Percentiles rank a stretch among this genome's conserved stretches.
Conservation (phyloP, 139 green algal genomes). For the Chlamydomonas sphaeroides region DNA sequence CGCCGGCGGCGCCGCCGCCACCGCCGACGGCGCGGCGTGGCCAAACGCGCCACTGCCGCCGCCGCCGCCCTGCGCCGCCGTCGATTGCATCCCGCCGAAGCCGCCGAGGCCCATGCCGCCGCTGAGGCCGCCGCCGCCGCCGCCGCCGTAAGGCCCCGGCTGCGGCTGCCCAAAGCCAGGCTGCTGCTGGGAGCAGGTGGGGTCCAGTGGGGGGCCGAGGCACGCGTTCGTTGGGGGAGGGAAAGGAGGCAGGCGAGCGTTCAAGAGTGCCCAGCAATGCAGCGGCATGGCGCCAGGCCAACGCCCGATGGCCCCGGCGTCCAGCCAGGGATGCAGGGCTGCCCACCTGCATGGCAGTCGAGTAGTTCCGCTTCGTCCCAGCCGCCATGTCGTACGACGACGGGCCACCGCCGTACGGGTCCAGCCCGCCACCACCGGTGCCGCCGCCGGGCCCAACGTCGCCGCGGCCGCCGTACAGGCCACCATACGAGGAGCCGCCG, state of each 20-base stretch:
- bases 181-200: background rate
- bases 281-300: background rate
- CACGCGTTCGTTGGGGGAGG: background rate
- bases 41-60: too few species aligned
- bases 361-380: slow-evolving; percentile 41
- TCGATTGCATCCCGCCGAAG: too few species aligned
- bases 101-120: too few species aligned
- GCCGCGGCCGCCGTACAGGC: too few species aligned
- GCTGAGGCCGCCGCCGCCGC: too few species aligned
- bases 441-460: background rate
- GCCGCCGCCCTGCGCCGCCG: too few species aligned
- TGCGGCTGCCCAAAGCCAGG: background rate
- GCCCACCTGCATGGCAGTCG: slow-evolving; percentile 34
- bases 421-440: background rate
- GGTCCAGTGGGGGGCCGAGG: too few species aligned
- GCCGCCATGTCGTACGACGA: slow-evolving; percentile 23
- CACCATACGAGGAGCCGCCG: background rate
- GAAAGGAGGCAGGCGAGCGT: too few species aligned
- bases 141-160: too few species aligned
- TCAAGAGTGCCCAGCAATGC: background rate
- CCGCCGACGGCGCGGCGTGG: too few species aligned
- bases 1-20: too few species aligned
- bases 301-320: background rate
- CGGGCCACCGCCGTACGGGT: slow-evolving; percentile 14
- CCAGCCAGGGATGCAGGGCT: background rate